Conservation (phyloP, 768 basidiomycete species). For the Austroboletus eburneus region DNA sequence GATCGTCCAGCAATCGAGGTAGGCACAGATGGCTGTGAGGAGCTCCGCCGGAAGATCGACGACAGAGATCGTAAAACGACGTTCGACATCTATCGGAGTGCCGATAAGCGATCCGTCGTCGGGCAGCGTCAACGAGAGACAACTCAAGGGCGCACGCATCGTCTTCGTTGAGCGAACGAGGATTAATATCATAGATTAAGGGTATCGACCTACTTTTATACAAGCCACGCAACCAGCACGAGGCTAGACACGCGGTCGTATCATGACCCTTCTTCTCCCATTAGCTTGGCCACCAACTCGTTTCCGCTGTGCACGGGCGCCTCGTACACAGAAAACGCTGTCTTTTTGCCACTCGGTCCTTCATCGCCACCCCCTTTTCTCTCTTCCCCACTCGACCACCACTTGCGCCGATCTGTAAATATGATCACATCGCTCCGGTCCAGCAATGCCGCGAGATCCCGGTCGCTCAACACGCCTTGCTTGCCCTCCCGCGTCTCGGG, state of each 20-base stretch:
- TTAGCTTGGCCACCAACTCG: slow-evolving; percentile 65
- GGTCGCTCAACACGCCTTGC: slow-evolving; percentile 72
- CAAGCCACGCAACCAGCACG: too few relatives aligned
- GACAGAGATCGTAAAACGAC: too few relatives aligned
- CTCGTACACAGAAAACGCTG: slow-evolving; percentile 77
- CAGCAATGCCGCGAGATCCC: slow-evolving; percentile 74
- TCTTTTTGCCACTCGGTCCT: slow-evolving; percentile 31
- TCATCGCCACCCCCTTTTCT: too few relatives aligned
- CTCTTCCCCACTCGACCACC: slow-evolving; percentile 58
- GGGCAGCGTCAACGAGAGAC: too few relatives aligned
- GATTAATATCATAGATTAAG: neutral
- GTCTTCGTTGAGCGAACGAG: too few relatives aligned
- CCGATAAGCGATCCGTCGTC: too few relatives aligned
- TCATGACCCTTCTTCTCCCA: slow-evolving; percentile 41
- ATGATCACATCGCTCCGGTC: slow-evolving; percentile 77
- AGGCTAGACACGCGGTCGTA: slow-evolving; percentile 1
- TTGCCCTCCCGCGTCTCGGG: slow-evolving; percentile 63
- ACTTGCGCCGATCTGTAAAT: slow-evolving; percentile 63
- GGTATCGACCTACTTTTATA: neutral
- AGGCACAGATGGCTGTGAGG: too few relatives aligned
- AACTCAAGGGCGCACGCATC: too few relatives aligned
- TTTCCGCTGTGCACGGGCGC: slow-evolving; percentile 59
- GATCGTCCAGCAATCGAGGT: too few relatives aligned
- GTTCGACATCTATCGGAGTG: too few relatives aligned
- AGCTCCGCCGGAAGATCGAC: neutral